Evolutionary conservation across 2,329 filamentous ascomycete genomes (phyloP), one percentile per base, ranked within the genome.

Genomic region (Fonsecaea multimorphosa): DNA sequence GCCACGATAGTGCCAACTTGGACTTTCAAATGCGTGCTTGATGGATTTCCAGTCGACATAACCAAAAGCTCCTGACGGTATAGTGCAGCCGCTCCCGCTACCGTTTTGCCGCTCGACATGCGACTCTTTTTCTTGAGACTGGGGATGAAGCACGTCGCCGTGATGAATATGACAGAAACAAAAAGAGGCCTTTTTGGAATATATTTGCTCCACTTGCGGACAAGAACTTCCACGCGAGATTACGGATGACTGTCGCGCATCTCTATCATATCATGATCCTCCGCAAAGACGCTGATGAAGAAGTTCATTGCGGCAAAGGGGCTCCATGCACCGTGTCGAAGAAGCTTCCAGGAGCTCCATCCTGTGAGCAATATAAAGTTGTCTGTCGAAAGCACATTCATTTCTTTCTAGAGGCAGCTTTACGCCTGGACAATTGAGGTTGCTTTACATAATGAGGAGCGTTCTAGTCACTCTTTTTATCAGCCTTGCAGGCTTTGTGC

Each of bases 151-250:
- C 40, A 60, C 8, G 29, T 61, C 24, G 58, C n/a, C 58, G 51
- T 14, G 22, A n/a, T 58, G 59, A 63, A 68, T 63, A 65, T 65
- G 59, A 65, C 62, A 60, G 55, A 29, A 54, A 12, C 32, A 12
- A 60, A 12, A 22, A 24, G 12, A 22, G 36, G 29, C 29, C 27
- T 51, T 64, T 69, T 67, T 61, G 64, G 40, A 69, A 67, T 67
- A 9, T 27, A 67, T 58, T 57, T 56, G 65, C 32, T 58, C 56
- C 52, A 61, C 46, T 16, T 44, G 49, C 55, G 67, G 65, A 58
- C 55, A 58, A 51, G 36, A 51, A 40, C 67, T 64, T 63, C 59
- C 62, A 63, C 58, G 62, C 62, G 62, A 69, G 38, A 66, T 66
- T 64, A 49, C 52, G 40, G 24, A 29, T 19, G 31, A 57, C 53